These are phyloP conservation scores for Plasmodium berghei DNA, from an alignment of 169 alveolate genomes.

Conservation along the genomic window DNA sequence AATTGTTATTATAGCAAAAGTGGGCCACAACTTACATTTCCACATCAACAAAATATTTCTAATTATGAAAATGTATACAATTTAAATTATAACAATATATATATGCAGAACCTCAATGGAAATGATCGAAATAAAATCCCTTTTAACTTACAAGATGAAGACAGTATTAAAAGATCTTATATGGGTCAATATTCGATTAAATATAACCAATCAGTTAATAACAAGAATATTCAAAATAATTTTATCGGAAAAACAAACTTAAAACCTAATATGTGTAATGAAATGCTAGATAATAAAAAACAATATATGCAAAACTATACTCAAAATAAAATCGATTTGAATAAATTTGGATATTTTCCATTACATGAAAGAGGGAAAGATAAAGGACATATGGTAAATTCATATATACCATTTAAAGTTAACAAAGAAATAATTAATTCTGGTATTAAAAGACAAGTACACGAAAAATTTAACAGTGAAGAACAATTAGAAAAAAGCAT, in stretches of 20 bases:
- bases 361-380: neutral
- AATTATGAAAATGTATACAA: no score
- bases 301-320: conserved; percentile 12
- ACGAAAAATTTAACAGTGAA: neutral
- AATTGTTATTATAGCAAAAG: no score
- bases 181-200: conserved; percentile 6
- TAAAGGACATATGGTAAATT: neutral
- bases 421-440: conserved; percentile 13
- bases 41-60: no score
- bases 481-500: no score
- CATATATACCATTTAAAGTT: conserved; percentile 6
- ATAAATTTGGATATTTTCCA: conserved; percentile 9
- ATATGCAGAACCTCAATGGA: neutral
- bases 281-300: neutral
- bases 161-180: neutral
- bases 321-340: neutral
- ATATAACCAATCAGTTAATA: conserved; percentile 8
- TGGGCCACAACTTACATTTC: no score
- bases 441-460: neutral
- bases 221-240: neutral
- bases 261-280: neutral
- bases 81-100: neutral
- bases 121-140: no score
- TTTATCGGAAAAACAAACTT: neutral
- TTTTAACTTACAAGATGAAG: neutral